A percentile compares a stretch with the other conserved stretches of the same genome.
Conservation (phyloP, 2,329 filamentous ascomycete species). For the Lojkania enalia region DNA sequence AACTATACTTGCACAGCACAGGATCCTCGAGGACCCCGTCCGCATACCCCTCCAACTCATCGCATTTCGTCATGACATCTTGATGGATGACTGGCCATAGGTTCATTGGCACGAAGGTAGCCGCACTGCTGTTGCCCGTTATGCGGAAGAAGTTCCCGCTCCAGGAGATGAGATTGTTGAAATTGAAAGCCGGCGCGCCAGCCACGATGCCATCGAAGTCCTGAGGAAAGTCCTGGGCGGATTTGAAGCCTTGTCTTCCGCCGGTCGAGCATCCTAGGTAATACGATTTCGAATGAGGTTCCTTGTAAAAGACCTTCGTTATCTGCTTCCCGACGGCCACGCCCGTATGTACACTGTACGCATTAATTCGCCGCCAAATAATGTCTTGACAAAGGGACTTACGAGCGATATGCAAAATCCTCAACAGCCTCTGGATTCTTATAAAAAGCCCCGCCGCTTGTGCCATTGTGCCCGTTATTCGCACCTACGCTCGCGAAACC, state of each 20-base stretch:
- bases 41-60: constrained; percentile 52
- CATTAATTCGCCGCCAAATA: not conserved
- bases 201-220: constrained; percentile 45
- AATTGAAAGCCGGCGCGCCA: constrained; percentile 38
- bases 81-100: constrained; percentile 48
- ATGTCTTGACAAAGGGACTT: constrained; percentile 7
- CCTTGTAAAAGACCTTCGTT: constrained; percentile 43
- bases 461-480: constrained; percentile 48
- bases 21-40: constrained; percentile 56
- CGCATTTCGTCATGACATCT: constrained; percentile 55
- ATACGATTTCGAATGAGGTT: constrained; percentile 43
- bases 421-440: constrained; percentile 50
- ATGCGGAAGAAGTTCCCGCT: constrained; percentile 35
- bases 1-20: constrained; percentile 49
- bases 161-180: constrained; percentile 41
- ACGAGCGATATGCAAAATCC: constrained; percentile 52
- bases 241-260: constrained; percentile 42
- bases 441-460: constrained; percentile 49
- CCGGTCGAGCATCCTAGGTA: constrained; percentile 37
- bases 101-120: constrained; percentile 44
- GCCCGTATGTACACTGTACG: constrained; percentile 23
- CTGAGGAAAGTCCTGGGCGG: constrained; percentile 39
- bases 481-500: constrained; percentile 45
- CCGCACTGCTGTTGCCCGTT: constrained; percentile 17
- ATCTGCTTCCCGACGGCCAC: constrained; percentile 46